Conservation (phyloP, 2,329 filamentous ascomycete species). For the Penicillium janthinellum region DNA sequence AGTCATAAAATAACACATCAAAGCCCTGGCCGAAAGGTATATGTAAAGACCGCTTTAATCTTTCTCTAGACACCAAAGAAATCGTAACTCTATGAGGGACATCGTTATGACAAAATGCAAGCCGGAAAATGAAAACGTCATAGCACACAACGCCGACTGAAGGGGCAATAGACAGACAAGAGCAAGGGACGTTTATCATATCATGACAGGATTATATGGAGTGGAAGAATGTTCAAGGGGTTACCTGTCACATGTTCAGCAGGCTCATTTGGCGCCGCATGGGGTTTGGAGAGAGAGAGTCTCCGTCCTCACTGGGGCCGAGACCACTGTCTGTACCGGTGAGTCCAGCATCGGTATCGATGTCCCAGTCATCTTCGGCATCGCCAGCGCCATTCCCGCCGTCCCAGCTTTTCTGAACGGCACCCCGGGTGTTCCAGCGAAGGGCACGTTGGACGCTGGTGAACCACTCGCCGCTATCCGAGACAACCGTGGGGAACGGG, state of each 20-base stretch:
- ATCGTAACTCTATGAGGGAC: slow-evolving; percentile 14
- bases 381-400: slow-evolving; percentile 47
- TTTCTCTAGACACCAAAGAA: slow-evolving; percentile 6
- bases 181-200: slow-evolving; percentile 3
- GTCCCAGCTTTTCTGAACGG: slow-evolving; percentile 84
- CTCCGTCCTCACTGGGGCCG: slow-evolving; percentile 68
- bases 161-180: neutral
- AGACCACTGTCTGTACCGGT: slow-evolving; percentile 50
- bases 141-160: slow-evolving; percentile 4
- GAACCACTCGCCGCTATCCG: slow-evolving; percentile 91
- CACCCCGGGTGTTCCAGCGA: slow-evolving; percentile 91
- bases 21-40: neutral
- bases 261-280: slow-evolving; percentile 73
- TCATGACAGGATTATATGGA: neutral
- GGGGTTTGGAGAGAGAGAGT: slow-evolving; percentile 61
- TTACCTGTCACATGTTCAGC: slow-evolving; percentile 57
- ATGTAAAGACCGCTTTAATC: slow-evolving; percentile 21
- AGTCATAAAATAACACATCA: neutral
- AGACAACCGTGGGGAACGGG: slow-evolving; percentile 93
- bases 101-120: slow-evolving; percentile 8
- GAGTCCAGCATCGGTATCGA: slow-evolving; percentile 72
- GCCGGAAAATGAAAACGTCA: slow-evolving; percentile 9
- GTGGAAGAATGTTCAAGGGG: neutral
- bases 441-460: slow-evolving; percentile 90
- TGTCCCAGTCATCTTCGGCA: slow-evolving; percentile 74